Percentiles rank a stretch among this genome's conserved stretches.
Conservation (phyloP, 306 rosid genomes). For the Lagenaria siceraria region DNA sequence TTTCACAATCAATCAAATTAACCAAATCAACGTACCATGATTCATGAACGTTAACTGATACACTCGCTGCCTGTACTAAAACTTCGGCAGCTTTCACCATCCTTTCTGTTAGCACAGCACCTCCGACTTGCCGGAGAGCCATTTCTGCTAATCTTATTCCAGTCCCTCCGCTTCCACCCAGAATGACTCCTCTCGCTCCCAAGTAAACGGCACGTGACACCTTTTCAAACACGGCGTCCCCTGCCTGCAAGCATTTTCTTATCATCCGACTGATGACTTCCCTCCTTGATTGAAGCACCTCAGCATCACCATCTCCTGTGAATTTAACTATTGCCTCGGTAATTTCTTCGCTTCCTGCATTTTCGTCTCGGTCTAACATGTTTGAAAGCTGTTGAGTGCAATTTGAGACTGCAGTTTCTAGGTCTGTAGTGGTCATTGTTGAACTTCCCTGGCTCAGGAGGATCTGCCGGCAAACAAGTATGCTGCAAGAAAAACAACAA, state of each 20-base stretch:
- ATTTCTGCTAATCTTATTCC: constrained; percentile 63
- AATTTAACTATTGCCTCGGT: constrained; percentile 45
- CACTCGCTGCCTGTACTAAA: constrained; percentile 62
- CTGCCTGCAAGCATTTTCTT: constrained; percentile 76
- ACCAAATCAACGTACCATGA: constrained; percentile 60
- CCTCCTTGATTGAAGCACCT: constrained; percentile 38
- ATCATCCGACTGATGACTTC: constrained; percentile 53
- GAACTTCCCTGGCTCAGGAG: constrained; percentile 47
- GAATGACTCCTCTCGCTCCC: constrained; percentile 60
- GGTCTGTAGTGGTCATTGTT: constrained; percentile 25
- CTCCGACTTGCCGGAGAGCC: constrained; percentile 72
- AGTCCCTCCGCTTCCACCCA: constrained; percentile 53
- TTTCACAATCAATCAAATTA: constrained; percentile 8
- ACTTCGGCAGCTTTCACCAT: constrained; percentile 60
- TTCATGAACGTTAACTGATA: constrained; percentile 68
- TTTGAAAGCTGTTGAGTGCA: constrained; percentile 39
- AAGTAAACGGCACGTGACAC: constrained; percentile 47
- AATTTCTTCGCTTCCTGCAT: constrained; percentile 56
- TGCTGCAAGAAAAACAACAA: constrained; percentile 31
- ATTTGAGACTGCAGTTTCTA: constrained; percentile 32
- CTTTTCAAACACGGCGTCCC: constrained; percentile 74
- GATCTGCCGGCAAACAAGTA: constrained; percentile 74
- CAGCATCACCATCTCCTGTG: constrained; percentile 17
- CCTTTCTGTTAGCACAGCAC: constrained; percentile 32
- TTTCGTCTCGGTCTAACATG: constrained; percentile 37